These are phyloP conservation scores for Verticillium nubilum DNA, from an alignment of 2,329 filamentous ascomycete species.

Conservation along the genomic window DNA sequence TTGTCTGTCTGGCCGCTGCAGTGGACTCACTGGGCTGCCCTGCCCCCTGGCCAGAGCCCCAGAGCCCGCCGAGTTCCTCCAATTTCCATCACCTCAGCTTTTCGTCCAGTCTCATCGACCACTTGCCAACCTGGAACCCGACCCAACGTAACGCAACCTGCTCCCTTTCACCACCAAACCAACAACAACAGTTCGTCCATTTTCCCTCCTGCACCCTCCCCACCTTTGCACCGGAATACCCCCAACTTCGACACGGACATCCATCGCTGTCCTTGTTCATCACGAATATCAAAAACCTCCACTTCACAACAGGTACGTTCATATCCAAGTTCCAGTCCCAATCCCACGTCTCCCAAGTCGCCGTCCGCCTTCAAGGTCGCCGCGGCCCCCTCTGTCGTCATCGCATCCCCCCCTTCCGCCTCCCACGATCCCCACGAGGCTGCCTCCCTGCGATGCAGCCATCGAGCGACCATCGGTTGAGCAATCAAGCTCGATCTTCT, in stretches of 20 bases:
- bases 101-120: constrained; percentile 2
- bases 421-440: background rate
- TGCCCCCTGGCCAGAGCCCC: background rate
- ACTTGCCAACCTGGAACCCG: constrained; percentile 2
- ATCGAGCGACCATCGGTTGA: background rate
- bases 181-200: constrained; percentile 4
- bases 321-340: constrained; percentile 2
- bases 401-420: constrained; percentile 20
- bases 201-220: constrained; percentile 4
- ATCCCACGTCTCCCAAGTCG: constrained; percentile 1
- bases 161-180: constrained; percentile 5
- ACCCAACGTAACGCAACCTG: constrained; percentile 4
- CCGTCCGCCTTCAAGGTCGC: constrained; percentile 3
- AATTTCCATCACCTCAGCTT: constrained; percentile 6
- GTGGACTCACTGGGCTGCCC: background rate
- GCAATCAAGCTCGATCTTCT: background rate
- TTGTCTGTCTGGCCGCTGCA: background rate
- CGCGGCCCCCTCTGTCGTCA: constrained; percentile 33
- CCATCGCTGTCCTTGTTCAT: background rate
- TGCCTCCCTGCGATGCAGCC: background rate
- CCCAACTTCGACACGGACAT: constrained; percentile 1
- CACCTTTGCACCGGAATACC: background rate
- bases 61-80: constrained; percentile 1
- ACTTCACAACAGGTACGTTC: constrained; percentile 11
- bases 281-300: background rate